Conservation (phyloP, 1,139 yeast genomes). For the Nakaseomyces nivariensis region DNA sequence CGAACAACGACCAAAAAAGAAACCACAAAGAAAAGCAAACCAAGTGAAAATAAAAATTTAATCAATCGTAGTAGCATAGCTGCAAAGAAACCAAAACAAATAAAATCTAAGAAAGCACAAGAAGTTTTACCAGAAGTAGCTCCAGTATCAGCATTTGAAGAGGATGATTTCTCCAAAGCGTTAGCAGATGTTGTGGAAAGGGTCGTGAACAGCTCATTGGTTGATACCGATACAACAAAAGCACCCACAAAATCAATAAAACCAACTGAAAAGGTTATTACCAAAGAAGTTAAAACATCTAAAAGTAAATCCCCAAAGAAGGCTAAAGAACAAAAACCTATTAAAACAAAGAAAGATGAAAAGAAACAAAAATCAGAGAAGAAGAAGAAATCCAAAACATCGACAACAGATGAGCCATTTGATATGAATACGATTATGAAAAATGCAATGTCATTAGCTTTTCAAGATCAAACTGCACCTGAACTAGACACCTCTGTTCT, state of each 20-base stretch:
- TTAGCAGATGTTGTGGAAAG: constrained; percentile 29
- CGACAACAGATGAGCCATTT: constrained; percentile 31
- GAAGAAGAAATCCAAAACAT: background rate
- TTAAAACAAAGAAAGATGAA: background rate
- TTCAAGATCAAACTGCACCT: constrained; percentile 24
- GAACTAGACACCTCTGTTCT: constrained; percentile 27
- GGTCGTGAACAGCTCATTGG: constrained; percentile 26
- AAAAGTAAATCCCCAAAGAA: background rate
- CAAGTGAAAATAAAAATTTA: background rate
- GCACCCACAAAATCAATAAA: background rate
- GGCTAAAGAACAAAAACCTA: background rate
- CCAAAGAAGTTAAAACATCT: background rate
- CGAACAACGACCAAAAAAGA: constrained; percentile 11
- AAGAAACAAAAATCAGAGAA: constrained; percentile 1
- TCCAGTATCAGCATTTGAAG: constrained; percentile 11
- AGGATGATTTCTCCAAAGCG: constrained; percentile 26
- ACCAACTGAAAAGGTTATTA: background rate
- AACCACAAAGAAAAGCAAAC: constrained; percentile 3
- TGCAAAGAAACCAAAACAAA: background rate
- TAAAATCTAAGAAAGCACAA: constrained; percentile 6
- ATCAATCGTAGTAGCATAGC: background rate
- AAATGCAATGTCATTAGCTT: constrained; percentile 63
- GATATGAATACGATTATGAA: constrained; percentile 63
- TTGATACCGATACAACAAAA: constrained; percentile 3
- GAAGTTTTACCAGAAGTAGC: constrained; percentile 5